A percentile compares a stretch with the other conserved stretches of the same genome.
Evolutionary conservation across 352 stramenopile genomes (phyloP).

Genomic region (Pythium diclinum): DNA sequence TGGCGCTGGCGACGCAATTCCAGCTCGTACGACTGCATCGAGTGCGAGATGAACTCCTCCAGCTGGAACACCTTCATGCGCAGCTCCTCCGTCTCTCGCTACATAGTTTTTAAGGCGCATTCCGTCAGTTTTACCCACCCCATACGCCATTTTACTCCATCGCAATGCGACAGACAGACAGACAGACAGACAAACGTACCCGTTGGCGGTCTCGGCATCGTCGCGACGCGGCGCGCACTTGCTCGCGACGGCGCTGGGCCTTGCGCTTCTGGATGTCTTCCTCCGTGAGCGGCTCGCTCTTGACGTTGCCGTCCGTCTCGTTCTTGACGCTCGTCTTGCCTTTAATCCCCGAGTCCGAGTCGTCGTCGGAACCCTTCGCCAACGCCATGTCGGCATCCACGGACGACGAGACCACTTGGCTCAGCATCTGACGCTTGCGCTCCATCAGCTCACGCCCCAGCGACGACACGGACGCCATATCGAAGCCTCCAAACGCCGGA

Average conservation of each 20-base stretch:
- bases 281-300: slow-evolving; percentile 33
- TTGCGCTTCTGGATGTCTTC: slow-evolving; percentile 61
- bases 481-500: slow-evolving; percentile 2
- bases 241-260: slow-evolving; percentile 53
- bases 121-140: not conserved
- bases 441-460: slow-evolving; percentile 37
- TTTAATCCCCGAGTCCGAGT: slow-evolving; percentile 36
- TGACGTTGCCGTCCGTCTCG: slow-evolving; percentile 11
- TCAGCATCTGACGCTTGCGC: slow-evolving; percentile 49
- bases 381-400: slow-evolving; percentile 6
- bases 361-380: slow-evolving; percentile 14
- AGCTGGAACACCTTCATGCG: slow-evolving; percentile 68
- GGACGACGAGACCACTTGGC: slow-evolving; percentile 16
- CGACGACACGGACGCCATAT: slow-evolving; percentile 29
- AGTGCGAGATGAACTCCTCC: slow-evolving; percentile 62
- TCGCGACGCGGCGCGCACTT: slow-evolving; percentile 56
- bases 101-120: not conserved
- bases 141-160: not conserved
- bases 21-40: slow-evolving; percentile 53
- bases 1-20: slow-evolving; percentile 43
- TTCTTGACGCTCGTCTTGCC: slow-evolving; percentile 20
- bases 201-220: slow-evolving; percentile 59
- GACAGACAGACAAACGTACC: too few species aligned
- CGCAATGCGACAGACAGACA: not conserved
- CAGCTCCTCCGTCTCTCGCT: slow-evolving; percentile 65